Evolutionary conservation across 106 monocot genomes (phyloP), one percentile per base, ranked within the genome.

Genomic region (Chionographis japonica): DNA sequence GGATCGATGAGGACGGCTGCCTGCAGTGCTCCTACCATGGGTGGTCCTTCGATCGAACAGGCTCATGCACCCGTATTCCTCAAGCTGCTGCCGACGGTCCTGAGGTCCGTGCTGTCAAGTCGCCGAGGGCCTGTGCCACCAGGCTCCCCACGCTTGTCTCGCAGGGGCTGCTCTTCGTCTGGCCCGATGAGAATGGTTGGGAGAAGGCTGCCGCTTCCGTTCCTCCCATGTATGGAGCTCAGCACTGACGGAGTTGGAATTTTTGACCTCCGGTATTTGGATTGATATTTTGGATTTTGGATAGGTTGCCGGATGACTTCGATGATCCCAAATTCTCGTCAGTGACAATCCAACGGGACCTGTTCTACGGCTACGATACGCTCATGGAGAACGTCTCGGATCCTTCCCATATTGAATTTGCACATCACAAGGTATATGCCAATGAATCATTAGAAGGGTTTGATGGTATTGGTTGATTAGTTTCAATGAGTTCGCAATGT

Each of bases 1-100:
- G 95, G 84, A 92, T 97, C 66, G 95, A 97, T 70, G 95, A 92
- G 71, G 72, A 68, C 18, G 95, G 95, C 39, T 92, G 86, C 82
- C 69, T 92, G 86, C 95, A 97, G 80, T 97, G 95, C 74, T 97
- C 95, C 4, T 97, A 97, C 69, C 95, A 92, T 35, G 95, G 95
- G 4, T 97, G 95, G 95, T 89, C 95, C 6, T 97, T 97, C 63
- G 89, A 92, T 69, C 78, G 86, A 10, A 70, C 63, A 19, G 92
- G 95, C 8, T 71, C 89, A 8, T 97, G 95, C 62, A 71, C 72
- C 37, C 66, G 58, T 75, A 97, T 97, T 51, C 95, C 95, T 3
- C 95, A 97, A 78, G 95, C 95, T 3, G 19, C 80, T 3, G 0
- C 78, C 1, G 89, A 92, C 10, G 95, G 95, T 1, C 95, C 92